phyloP scores from a whole-genome alignment of 768 basidiomycete species.

The Mycena sanguinolenta region DNA sequence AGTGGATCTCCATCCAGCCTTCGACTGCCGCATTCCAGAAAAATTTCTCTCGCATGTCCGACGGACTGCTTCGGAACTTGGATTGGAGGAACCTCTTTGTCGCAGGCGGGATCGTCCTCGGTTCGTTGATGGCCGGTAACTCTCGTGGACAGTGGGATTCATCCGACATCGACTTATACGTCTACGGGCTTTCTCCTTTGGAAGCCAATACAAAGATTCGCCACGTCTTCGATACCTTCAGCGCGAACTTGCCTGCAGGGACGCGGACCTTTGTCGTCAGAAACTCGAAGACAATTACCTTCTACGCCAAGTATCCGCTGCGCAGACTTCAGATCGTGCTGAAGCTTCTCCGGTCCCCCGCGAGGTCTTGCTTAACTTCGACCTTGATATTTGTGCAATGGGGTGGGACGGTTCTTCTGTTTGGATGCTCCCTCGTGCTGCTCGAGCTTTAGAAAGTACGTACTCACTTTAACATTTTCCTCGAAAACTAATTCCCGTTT shows the following conservation, averaged over 20 bases:
- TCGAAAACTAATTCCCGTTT: too few species aligned
- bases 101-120: slow-evolving; percentile 29
- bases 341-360: slow-evolving; percentile 20
- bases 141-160: background rate
- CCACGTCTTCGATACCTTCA: slow-evolving; percentile 19
- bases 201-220: slow-evolving; percentile 14
- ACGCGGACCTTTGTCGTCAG: slow-evolving; percentile 16
- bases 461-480: too few species aligned
- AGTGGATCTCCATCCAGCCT: slow-evolving; percentile 8
- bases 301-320: slow-evolving; percentile 28
- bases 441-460: slow-evolving; percentile 28
- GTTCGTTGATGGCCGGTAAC: background rate
- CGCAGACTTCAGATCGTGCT: slow-evolving; percentile 25
- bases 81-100: slow-evolving; percentile 26
- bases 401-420: background rate
- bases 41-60: slow-evolving; percentile 6
- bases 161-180: slow-evolving; percentile 25
- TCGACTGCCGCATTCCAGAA: slow-evolving; percentile 16
- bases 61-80: slow-evolving; percentile 9
- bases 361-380: slow-evolving; percentile 30
- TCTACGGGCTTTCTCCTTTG: slow-evolving; percentile 11
- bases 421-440: slow-evolving; percentile 31
- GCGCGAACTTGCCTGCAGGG: slow-evolving; percentile 9
- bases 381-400: slow-evolving; percentile 32
- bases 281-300: slow-evolving; percentile 28